Base-by-base conservation (phyloP, 176 grass and related monocot species). In the Tillandsia fasciculata region DNA sequence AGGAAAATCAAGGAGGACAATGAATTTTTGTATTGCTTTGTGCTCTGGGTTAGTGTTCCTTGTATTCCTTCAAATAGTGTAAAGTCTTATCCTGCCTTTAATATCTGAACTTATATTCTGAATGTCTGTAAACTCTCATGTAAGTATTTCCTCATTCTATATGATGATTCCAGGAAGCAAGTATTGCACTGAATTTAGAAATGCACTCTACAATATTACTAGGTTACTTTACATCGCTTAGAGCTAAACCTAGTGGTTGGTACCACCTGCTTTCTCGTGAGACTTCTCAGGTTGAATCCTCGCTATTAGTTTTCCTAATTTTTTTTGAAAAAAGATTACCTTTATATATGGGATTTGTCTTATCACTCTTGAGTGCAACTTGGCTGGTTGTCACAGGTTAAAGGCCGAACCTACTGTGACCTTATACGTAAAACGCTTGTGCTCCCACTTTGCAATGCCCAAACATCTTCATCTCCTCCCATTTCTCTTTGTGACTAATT, bases 11-110 rank as follows among this genome's bases (percentile, higher is more conserved):
- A 82, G 87, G 49, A 91, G 72, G 76, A 96, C 91, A 48, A 77
- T 88, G 83, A 96, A 96, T 51, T 96, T 91, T 47, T 88, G 74
- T 66, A 71, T 82, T 76, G 91, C 91, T 82, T 87, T 96, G 54
- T 86, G 80, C 66, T 96, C 82, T 67, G 91, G 91, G 91, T 91
- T 68, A 50, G 87, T 81, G 64, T 69, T 83, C 17, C 66, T 68
- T 69, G 57, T 24, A 12, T 52, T 76, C 73, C 22, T 70, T 66
- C 42, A 13, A 66, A 66, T 11, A 33, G 13, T 66, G 24, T 29
- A 12, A 47, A 1, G 11, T 15, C 42, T 7, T 29, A 66, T 29
- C 10, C 54, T 59, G 54, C 54, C 54, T 59, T 29, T 66, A 27
- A 29, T 66, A 66, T 66, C 11, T 29, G 2, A 66, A 12, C 33